Base-by-base conservation (phyloP, 75 land plant species). In the Azolla pinnata region DNA sequence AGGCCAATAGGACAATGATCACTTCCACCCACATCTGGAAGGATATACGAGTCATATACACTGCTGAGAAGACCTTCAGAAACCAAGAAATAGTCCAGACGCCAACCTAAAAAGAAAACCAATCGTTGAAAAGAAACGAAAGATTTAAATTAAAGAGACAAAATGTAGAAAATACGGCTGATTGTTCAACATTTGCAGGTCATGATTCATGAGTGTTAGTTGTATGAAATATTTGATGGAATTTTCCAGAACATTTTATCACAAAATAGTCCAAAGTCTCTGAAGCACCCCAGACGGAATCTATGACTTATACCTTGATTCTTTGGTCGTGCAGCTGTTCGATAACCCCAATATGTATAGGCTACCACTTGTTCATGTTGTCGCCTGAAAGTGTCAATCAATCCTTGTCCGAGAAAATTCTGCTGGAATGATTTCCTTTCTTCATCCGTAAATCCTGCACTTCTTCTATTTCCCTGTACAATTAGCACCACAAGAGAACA, bases 1-100 rank as follows among this genome's bases (percentile, higher is more conserved):
- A 91, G 93, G 33, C 97, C 97, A 75, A 91, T 73, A 1, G 97
- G 97, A 57, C 88, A 81, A 34, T 91, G 97, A 57, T 91, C 97
- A 68, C 97, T 91, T 8, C 97, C 97, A 57, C 30, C 35, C 29
- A 91, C 65, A 69, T 87, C 80, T 28, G 97, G 93, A 44, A 81
- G 59, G 33, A 74, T 84, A 66, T 81, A 91, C 0, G 97, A 91
- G 60, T 91, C 97, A 57, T 81, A 74, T 27, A 84, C 85, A 21
- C 67, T 44, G 21, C 78, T 77, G 0, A 72, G 65, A 28, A 91
- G 63, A 16, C 71, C 49, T 42, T 91, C 80, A 16, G 97, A 91
- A 1, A 71, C 88, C 28, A 91, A 83, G 58, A 84, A 91, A 47
- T 91, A 91, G 64, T 91, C 97, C 0, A 91, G 81, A 26, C 97